phyloP scores from a whole-genome alignment of 305 asterid species.

The Solanum aculeatissimum region DNA sequence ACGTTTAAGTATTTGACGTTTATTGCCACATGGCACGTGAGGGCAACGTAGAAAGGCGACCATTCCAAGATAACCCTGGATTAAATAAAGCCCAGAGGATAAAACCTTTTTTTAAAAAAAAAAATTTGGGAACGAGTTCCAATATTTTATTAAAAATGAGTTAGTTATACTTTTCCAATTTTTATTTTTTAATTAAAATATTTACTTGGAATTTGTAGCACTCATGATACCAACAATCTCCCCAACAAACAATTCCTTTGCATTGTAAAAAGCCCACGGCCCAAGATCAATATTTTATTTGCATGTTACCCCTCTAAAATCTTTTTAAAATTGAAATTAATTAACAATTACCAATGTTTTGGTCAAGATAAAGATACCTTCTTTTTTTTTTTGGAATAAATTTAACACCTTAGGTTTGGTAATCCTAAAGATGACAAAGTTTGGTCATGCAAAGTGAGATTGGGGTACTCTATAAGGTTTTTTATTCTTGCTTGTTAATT shows the following conservation, averaged over 20 bases:
- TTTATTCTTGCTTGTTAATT: too few species aligned
- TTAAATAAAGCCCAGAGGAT: conserved; percentile 49
- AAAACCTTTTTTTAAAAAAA: conserved; percentile 2
- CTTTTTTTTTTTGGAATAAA: background rate
- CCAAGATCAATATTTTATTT: conserved; percentile 7
- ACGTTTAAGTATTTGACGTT: background rate
- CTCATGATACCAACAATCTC: conserved; percentile 14
- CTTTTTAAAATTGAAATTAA: background rate
- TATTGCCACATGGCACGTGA: conserved; percentile 42
- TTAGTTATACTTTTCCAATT: background rate
- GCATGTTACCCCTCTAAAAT: conserved; percentile 1
- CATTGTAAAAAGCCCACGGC: conserved; percentile 11
- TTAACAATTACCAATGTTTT: background rate
- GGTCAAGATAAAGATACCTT: conserved; percentile 7
- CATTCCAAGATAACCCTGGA: conserved; percentile 45
- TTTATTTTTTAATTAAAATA: background rate
- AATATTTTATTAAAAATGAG: background rate
- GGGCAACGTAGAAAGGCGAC: conserved; percentile 5
- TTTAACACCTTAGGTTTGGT: conserved; percentile 10
- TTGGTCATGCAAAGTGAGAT: conserved; percentile 20
- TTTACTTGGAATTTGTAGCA: conserved; percentile 25
- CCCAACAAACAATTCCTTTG: background rate
- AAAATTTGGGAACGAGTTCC: conserved; percentile 31
- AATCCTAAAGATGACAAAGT: conserved; percentile 41
- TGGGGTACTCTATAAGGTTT: background rate